Conservation (phyloP, 192 early-diverging fungal species). For the Tieghemiomyces parasiticus region DNA sequence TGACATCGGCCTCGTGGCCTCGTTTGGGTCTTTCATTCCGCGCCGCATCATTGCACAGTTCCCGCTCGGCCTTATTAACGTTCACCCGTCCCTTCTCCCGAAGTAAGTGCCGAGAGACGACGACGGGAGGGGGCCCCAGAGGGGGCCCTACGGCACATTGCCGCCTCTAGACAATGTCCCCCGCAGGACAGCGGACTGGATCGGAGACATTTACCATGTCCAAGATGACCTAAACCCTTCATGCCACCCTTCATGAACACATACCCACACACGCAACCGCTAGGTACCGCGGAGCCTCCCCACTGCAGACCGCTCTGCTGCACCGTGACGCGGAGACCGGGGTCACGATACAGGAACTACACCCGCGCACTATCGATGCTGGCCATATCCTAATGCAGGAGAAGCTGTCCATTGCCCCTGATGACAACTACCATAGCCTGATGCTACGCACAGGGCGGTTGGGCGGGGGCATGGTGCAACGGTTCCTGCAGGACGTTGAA, state of each 20-base stretch:
- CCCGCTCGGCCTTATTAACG: conserved; percentile 56
- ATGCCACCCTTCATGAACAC: too few species aligned
- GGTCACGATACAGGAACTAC: conserved; percentile 75
- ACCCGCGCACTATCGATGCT: conserved; percentile 64
- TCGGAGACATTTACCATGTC: too few species aligned
- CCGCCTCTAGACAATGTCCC: too few species aligned
- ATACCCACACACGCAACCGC: too few species aligned
- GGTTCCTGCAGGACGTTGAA: not conserved
- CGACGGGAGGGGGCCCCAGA: too few species aligned
- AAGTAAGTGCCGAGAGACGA: too few species aligned
- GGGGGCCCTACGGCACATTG: too few species aligned
- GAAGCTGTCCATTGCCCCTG: conserved; percentile 26
- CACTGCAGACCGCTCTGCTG: conserved; percentile 72
- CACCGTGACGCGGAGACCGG: conserved; percentile 59
- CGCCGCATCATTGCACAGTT: conserved; percentile 50
- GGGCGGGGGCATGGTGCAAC: not conserved
- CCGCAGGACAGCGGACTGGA: too few species aligned
- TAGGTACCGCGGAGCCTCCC: conserved; percentile 89
- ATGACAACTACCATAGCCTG: not conserved
- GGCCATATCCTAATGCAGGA: conserved; percentile 67
- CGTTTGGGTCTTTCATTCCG: conserved; percentile 85
- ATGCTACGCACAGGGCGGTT: not conserved
- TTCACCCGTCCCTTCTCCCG: conserved; percentile 89
- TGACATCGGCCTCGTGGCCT: conserved; percentile 83
- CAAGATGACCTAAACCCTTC: too few species aligned